Base-by-base conservation (phyloP, 306 rosid genomes). In the Abrus pulchellus region DNA sequence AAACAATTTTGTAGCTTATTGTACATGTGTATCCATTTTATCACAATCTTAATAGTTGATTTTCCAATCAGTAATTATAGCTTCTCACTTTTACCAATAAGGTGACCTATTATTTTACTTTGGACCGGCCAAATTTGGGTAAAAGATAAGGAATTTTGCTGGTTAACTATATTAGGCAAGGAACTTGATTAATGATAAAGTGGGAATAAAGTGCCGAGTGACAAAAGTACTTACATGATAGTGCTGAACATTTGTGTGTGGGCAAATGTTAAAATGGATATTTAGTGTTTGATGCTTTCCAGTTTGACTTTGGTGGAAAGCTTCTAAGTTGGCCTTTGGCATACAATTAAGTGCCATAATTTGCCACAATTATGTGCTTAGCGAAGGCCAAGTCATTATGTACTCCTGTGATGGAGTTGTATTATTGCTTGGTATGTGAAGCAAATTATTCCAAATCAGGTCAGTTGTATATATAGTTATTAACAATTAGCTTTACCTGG, bases 361-460 rank as follows among this genome's bases (percentile, higher is more conserved):
- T 79, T 33, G 69, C 9, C n/a, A 47, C 8, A 41, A 14, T 52
- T 66, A 54, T 72, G 27, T 78, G 47, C 57, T 41, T 70, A 61
- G 75, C 60, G 38, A 41, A 28, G 73, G 34, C 76, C 76, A 45
- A 48, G 20, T 12, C 61, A 52, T 14, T 44, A 41, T 41, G 33
- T 40, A 59, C 20, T 67, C 45, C 7, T 67, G 45, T 41, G 38
- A 36, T 45, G 64, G 49, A 52, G 43, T 43, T 68, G 52, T 54
- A 72, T 75, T 7, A 74, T 75, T 61, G 43, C 67, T 80, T 68
- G 47, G 70, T 60, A 68, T 67, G 70, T 68, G 74, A 67, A 60
- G 72, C 38, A 66, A 32, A 65, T 61, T 68, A 50, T 9, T 6
- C 82, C 79, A 62, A 70, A 61, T 32, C n/a, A 62, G 29, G 36